These are phyloP conservation scores for Penicillium brasilianum DNA, from an alignment of 2,329 filamentous ascomycete species.

Conservation along the genomic window DNA sequence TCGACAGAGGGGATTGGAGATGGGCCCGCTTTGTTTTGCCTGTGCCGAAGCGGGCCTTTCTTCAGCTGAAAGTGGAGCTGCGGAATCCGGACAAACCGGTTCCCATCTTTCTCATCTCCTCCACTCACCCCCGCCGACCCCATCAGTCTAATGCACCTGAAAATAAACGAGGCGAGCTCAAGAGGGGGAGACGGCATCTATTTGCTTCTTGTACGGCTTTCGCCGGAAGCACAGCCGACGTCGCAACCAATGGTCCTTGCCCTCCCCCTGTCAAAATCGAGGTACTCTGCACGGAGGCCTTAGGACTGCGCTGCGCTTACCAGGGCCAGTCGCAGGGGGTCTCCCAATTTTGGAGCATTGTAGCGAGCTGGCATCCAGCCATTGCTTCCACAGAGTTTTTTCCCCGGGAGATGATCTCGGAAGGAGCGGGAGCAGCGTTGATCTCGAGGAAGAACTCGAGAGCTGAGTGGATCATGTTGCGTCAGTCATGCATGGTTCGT, in stretches of 20 bases:
- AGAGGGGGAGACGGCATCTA: constrained; percentile 1
- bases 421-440: constrained; percentile 7
- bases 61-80: constrained; percentile 8
- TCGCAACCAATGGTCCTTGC: not conserved
- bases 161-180: constrained; percentile 13
- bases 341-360: not conserved
- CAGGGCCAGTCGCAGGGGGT: not conserved
- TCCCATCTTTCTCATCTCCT: not conserved
- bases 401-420: constrained; percentile 11
- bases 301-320: not conserved
- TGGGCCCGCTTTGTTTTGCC: constrained; percentile 6
- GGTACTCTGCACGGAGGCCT: constrained; percentile 2
- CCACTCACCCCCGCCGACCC: constrained; percentile 5
- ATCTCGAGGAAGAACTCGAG: constrained; percentile 8
- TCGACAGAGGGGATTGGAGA: too few relatives aligned
- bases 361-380: not conserved
- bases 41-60: constrained; percentile 2
- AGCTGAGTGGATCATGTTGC: constrained; percentile 20
- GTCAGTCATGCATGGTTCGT: constrained; percentile 22
- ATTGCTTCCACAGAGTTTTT: not conserved
- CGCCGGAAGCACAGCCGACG: constrained; percentile 12
- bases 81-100: not conserved
- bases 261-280: not conserved
- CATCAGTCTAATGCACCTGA: constrained; percentile 25
- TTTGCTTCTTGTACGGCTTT: constrained; percentile 15